Conservation (phyloP, 106 monocot species). For the Phalaenopsis aphrodite region DNA sequence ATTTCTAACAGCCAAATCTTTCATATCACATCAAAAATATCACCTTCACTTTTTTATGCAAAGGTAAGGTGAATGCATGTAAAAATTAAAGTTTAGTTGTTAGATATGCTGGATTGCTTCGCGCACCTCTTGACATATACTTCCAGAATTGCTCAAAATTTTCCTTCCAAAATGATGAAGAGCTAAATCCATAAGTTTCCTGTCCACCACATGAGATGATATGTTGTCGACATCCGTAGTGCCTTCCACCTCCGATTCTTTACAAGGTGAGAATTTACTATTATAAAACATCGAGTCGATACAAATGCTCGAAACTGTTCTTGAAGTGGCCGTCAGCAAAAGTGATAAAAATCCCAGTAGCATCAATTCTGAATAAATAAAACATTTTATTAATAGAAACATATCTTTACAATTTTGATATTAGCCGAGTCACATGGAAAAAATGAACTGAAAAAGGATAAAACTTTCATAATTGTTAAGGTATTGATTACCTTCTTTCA, state of each 20-base stretch:
- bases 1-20: too few species aligned
- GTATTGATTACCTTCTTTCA: slow-evolving; percentile 88
- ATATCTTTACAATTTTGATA: background rate
- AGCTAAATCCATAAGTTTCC: slow-evolving; percentile 18
- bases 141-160: slow-evolving; percentile 25
- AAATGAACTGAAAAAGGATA: background rate
- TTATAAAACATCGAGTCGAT: slow-evolving; percentile 87
- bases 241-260: slow-evolving; percentile 45
- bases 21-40: too few species aligned
- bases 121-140: slow-evolving; percentile 61
- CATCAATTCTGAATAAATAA: slow-evolving; percentile 77
- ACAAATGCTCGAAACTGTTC: slow-evolving; percentile 81
- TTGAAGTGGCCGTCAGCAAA: slow-evolving; percentile 78
- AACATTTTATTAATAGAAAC: background rate
- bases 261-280: slow-evolving; percentile 78
- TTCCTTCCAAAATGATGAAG: slow-evolving; percentile 38
- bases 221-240: slow-evolving; percentile 19
- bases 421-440: background rate
- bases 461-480: background rate
- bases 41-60: too few species aligned
- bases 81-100: too few species aligned
- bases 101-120: background rate
- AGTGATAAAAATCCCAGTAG: slow-evolving; percentile 89
- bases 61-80: too few species aligned
- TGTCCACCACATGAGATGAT: slow-evolving; percentile 18